Conservation (phyloP, 495 filamentous ascomycete genomes). For the Neurospora hispaniola region DNA sequence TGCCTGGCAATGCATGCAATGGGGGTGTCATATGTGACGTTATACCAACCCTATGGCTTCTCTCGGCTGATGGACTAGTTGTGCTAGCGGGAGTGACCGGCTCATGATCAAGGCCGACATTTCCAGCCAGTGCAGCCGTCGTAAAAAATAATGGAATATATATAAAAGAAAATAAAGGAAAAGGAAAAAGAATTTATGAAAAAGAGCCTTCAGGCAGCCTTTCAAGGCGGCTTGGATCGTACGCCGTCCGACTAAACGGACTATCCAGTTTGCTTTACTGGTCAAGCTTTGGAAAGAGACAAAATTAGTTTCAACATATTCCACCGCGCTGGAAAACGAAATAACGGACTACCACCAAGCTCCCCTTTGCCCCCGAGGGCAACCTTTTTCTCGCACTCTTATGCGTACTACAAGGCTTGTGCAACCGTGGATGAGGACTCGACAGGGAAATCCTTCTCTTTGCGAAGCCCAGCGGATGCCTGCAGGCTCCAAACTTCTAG, state of each 20-base stretch:
- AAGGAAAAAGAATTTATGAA: too few species aligned
- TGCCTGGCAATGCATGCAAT: not conserved
- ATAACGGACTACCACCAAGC: not conserved
- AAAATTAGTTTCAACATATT: not conserved
- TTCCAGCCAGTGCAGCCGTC: not conserved
- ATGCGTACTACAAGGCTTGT: not conserved
- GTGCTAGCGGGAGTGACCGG: not conserved
- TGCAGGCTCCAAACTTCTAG: slow-evolving; percentile 12
- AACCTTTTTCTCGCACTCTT: not conserved
- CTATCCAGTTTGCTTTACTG: not conserved
- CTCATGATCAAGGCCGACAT: not conserved
- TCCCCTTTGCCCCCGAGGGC: not conserved
- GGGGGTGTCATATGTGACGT: not conserved
- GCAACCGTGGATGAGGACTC: slow-evolving; percentile 1
- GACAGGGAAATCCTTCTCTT: slow-evolving; percentile 7
- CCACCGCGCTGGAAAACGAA: not conserved
- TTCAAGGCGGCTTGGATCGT: not conserved
- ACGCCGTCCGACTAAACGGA: not conserved
- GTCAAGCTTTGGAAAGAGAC: not conserved
- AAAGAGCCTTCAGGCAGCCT: not conserved
- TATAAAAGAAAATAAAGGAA: too few species aligned
- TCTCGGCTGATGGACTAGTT: not conserved
- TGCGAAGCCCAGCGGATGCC: slow-evolving; percentile 8
- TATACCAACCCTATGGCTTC: not conserved
- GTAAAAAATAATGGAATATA: not conserved